These are phyloP conservation scores for Sclerospora graminicola DNA, from an alignment of 352 stramenopile species.

Conservation along the genomic window DNA sequence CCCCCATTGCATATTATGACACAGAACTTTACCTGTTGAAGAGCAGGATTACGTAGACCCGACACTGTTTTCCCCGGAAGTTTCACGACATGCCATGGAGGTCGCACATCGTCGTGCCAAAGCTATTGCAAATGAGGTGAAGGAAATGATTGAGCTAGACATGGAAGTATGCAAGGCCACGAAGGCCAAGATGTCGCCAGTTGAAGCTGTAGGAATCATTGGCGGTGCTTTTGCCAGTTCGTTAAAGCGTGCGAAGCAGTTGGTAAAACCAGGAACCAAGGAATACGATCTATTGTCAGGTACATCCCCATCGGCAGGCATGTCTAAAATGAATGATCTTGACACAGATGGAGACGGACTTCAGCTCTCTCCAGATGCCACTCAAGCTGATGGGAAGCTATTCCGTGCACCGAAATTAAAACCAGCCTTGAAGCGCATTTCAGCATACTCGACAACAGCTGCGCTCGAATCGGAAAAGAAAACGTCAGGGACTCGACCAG, in stretches of 20 bases:
- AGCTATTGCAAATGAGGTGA: conserved; percentile 58
- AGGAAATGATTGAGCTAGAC: conserved; percentile 56
- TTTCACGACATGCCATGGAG: conserved; percentile 75
- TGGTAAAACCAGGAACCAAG: conserved; percentile 37
- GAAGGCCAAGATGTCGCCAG: conserved; percentile 40
- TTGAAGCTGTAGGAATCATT: conserved; percentile 57
- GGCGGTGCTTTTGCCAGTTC: conserved; percentile 49
- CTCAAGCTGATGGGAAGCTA: conserved; percentile 42
- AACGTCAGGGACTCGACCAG: conserved; percentile 10
- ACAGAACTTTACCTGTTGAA: conserved; percentile 21
- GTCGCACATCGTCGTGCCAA: conserved; percentile 72
- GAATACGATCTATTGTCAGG: conserved; percentile 68
- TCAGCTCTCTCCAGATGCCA: conserved; percentile 65
- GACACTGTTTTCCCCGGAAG: conserved; percentile 71
- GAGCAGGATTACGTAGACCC: conserved; percentile 70
- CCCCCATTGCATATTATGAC: conserved; percentile 33
- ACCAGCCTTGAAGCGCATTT: conserved; percentile 69
- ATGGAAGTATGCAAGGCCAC: conserved; percentile 3
- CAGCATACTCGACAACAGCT: conserved; percentile 43
- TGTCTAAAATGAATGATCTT: conserved; percentile 55
- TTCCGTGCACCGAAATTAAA: conserved; percentile 40
- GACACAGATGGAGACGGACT: conserved; percentile 75
- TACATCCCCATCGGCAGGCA: conserved; percentile 32
- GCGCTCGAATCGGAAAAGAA: conserved; percentile 38
- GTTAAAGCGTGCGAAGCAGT: conserved; percentile 42